Percentiles rank a stretch among this genome's conserved stretches.
Conservation (phyloP, 305 asterid genomes). For the Fraxinus nigra region DNA sequence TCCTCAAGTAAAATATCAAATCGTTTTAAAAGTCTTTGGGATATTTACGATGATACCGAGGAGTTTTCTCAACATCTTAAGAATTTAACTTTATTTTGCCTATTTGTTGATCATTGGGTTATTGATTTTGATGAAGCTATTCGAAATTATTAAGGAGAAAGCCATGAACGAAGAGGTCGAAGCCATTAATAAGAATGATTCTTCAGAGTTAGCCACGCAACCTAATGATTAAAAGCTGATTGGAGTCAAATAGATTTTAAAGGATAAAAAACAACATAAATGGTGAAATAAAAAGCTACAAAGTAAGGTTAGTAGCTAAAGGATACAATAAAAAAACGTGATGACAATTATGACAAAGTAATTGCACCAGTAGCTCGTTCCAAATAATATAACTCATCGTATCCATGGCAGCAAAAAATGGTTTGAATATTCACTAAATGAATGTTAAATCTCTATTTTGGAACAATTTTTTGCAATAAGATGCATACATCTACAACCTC, state of each 20-base stretch:
- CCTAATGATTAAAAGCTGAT: neutral
- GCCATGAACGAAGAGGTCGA: neutral
- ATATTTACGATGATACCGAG: neutral
- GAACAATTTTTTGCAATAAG: neutral
- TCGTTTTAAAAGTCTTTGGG: neutral
- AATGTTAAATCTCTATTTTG: no score
- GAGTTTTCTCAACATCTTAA: neutral
- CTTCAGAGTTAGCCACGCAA: neutral
- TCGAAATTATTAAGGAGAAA: neutral
- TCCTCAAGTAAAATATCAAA: neutral
- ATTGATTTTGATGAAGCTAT: no score
- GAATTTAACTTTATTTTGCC: neutral
- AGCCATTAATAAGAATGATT: neutral
- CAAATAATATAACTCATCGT: neutral
- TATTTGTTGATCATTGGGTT: neutral
- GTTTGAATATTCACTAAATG: neutral
- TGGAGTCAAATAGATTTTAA: neutral
- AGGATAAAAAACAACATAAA: no score
- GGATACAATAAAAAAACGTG: neutral
- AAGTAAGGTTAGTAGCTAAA: neutral
- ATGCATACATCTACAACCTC: neutral
- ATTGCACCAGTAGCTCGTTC: neutral
- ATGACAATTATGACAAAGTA: neutral
- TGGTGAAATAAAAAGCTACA: neutral
- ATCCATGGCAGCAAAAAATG: neutral